Evolutionary conservation across 805 yeast species (phyloP).

Genomic region (Yamadazyma paraphyllophila): DNA sequence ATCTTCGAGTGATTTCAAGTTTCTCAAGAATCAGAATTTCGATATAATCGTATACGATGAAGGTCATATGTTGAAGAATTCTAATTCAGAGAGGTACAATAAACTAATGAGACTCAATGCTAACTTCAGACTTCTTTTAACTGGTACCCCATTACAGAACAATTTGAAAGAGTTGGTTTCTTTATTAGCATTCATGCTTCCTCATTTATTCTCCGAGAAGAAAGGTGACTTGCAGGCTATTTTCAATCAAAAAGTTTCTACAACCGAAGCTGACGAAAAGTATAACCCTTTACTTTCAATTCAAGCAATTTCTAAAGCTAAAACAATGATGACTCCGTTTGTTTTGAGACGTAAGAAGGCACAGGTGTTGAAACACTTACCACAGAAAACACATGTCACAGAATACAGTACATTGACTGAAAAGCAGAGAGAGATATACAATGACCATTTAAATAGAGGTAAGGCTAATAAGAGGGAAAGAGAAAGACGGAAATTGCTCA

Average conservation of each 20-base stretch:
- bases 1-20: constrained; percentile 73
- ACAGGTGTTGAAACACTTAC: constrained; percentile 88
- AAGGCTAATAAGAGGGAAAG: constrained; percentile 41
- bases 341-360: constrained; percentile 87
- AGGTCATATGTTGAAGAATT: constrained; percentile 95
- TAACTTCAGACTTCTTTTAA: constrained; percentile 77
- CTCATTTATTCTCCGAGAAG: constrained; percentile 74
- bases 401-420: constrained; percentile 63
- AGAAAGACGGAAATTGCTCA: constrained; percentile 39
- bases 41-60: constrained; percentile 94
- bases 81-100: constrained; percentile 79
- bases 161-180: constrained; percentile 89
- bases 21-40: constrained; percentile 70
- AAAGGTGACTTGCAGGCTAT: constrained; percentile 78
- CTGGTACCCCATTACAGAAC: constrained; percentile 97
- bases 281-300: constrained; percentile 82
- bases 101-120: constrained; percentile 85
- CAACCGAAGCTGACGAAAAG: constrained; percentile 45
- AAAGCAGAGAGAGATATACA: constrained; percentile 59
- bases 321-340: constrained; percentile 98
- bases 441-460: constrained; percentile 50
- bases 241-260: constrained; percentile 83
- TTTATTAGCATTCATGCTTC: constrained; percentile 85
- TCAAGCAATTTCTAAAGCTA: constrained; percentile 90
- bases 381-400: constrained; percentile 65